These are phyloP conservation scores for Ceratocystis harringtonii DNA, from an alignment of 2,329 filamentous ascomycete genomes.

Conservation along the genomic window DNA sequence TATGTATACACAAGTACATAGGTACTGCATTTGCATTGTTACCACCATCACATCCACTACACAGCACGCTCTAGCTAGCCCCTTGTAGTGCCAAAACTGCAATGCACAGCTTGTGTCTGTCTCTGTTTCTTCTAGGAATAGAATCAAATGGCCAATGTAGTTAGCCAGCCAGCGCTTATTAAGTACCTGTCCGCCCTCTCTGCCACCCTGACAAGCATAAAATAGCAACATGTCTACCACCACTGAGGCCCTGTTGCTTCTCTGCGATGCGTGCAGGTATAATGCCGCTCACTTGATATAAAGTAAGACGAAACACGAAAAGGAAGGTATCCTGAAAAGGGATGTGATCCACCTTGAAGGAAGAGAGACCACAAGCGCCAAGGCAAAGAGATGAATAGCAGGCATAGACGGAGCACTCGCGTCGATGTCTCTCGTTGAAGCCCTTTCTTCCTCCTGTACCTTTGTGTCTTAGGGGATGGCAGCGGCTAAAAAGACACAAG, in stretches of 20 bases:
- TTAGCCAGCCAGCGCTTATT: neutral
- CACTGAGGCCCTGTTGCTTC: neutral
- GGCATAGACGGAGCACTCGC: neutral
- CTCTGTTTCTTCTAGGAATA: neutral
- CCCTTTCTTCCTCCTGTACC: neutral
- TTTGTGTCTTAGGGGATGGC: neutral
- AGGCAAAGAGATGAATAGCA: neutral
- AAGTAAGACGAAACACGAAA: conserved; percentile 2
- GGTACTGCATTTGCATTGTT: neutral
- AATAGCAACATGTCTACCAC: neutral
- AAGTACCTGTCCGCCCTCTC: neutral
- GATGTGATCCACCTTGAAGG: neutral
- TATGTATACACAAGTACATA: neutral
- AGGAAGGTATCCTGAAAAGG: neutral
- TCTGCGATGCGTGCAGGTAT: neutral
- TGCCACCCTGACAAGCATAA: neutral
- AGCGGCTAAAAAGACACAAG: neutral
- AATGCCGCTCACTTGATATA: neutral
- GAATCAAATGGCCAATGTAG: neutral
- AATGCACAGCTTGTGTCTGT: neutral
- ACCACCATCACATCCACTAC: neutral
- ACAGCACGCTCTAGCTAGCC: neutral
- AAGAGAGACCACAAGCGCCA: neutral
- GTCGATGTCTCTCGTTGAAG: neutral
- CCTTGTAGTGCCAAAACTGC: neutral